Percentiles rank a stretch among this genome's conserved stretches.
These are phyloP conservation scores for Penicillium egyptiacum DNA, from an alignment of 495 filamentous ascomycete genomes.

Conservation along the genomic window DNA sequence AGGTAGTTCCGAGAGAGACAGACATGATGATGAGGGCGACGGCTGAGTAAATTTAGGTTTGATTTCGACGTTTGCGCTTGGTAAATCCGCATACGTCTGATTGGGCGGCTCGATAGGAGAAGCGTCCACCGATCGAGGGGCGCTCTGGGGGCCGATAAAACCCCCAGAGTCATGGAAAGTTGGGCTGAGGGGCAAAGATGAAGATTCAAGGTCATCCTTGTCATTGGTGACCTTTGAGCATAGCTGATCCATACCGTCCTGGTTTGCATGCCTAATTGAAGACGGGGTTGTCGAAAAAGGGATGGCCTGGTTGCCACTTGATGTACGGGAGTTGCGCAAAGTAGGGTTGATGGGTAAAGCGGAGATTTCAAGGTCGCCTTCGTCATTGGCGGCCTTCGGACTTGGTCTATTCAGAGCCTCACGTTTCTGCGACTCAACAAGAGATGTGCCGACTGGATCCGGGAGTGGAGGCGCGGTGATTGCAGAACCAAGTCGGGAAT, in stretches of 20 bases:
- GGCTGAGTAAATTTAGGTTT: background rate
- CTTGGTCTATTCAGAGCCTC: background rate
- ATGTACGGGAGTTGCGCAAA: background rate
- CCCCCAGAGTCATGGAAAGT: background rate
- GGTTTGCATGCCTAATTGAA: background rate
- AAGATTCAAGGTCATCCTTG: slow-evolving; percentile 16
- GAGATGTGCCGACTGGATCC: background rate
- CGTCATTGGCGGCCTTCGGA: slow-evolving; percentile 1
- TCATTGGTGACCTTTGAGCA: background rate
- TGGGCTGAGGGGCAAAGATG: slow-evolving; percentile 14
- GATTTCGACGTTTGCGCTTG: background rate
- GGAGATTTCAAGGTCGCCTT: slow-evolving; percentile 16
- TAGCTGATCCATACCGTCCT: background rate
- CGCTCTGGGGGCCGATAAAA: too few relatives aligned
- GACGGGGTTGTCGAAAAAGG: background rate
- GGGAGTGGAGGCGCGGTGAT: background rate
- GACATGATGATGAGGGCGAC: background rate
- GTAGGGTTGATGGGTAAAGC: slow-evolving; percentile 14
- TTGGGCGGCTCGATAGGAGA: background rate
- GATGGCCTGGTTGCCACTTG: background rate
- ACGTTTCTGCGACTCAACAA: background rate
- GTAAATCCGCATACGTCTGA: background rate
- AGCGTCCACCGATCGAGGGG: background rate
- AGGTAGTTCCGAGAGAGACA: background rate
- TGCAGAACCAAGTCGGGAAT: background rate